Base-by-base conservation (phyloP, 2,329 filamentous ascomycete genomes). In the Hirsutella rhossiliensis region DNA sequence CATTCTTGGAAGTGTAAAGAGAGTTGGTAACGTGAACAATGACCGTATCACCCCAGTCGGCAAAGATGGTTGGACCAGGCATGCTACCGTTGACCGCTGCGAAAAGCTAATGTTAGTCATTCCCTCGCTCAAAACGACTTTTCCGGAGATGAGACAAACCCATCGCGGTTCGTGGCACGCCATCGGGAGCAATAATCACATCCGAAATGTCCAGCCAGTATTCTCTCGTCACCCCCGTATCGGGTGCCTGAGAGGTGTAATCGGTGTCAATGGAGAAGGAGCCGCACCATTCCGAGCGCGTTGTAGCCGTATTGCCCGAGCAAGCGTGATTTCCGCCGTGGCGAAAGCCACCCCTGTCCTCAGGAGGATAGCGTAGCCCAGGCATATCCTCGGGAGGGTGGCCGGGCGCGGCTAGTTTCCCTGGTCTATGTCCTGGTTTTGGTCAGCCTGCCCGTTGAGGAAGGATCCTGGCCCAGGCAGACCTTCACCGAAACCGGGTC, bases 61-160 rank as follows among this genome's bases (percentile, higher is more conserved):
- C 75, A 38, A 68, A 62, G 34, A 82, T 68, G 0, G 67, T 67
- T 1, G 79, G 80, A 0, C 79, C 80, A 0, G 79, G 79, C 47
- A 78, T 72, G 40, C 69, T 63, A 5, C 71, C 72, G 50, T 82
- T 81, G 54, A 80, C 55, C 12, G 76, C 64, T 54, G 67, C 62
- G 38, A 11, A 31, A n/a, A n/a, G 28, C 3, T 4, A 19, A 18
- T 18, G 18, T 27, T 6, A 27, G 23, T 27, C 23, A 27, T 9
- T 27, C 23, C 23, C 23, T 27, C 23, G 23, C 23, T 27, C 23
- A 27, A 7, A 11, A 34, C 31, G 8, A 6, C 13, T 17, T 34
- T 7, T 34, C 11, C 6, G 31, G 31, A 13, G 31, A 11, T 7
- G n/a, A 13, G 28, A 23, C 31, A 18, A 38, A 43, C 41, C 41